Base-by-base conservation (phyloP, 192 early-diverging fungal genomes). In the Radiomyces spectabilis region DNA sequence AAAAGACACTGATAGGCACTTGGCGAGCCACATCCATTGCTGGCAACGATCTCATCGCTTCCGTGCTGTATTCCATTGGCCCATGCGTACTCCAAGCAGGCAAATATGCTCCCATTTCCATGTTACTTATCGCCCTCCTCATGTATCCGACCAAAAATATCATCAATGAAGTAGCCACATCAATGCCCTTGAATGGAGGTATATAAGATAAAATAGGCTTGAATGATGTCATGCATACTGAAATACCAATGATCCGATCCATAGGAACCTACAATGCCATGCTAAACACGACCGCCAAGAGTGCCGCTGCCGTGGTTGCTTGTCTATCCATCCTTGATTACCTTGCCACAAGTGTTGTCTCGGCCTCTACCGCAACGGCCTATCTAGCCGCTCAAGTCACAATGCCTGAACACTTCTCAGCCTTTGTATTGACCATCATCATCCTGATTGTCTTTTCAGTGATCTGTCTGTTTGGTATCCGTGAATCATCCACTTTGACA, bases 131-230 rank as follows among this genome's bases (percentile, higher is more conserved):
- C 22, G 48, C 72, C 2, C 15, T 76, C 0, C 33, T 76, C 10
- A 63, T 82, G 49, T 73, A 74, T 46, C 69, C 75, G 27, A 70
- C 71, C 53, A 73, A 71, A 33, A 42, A 33, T n/a, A 74, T 80
- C 37, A 63, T 82, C 41, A 71, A 60, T 13, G 78, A 82, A 66
- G 74, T 82, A 4, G 69, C 65, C 4, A 61, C 66, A 3, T 52
- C 73, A 1, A 40, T 82, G 15, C 75, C 78, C 10, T 50, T 82
- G 15, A 82, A 82, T 55, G 80, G 80, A 41, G 80, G 68, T 56
- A n/a, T n/a, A n/a, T n/a, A n/a, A n/a, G n/a, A n/a, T n/a, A n/a
- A n/a, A n/a, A n/a, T n/a, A n/a, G n/a, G n/a, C n/a, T n/a, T n/a
- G n/a, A n/a, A n/a, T n/a, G n/a, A n/a, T n/a, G n/a, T n/a, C n/a